phyloP scores from a whole-genome alignment of 108 stramenopile species.

The Craspedostauros australis region DNA sequence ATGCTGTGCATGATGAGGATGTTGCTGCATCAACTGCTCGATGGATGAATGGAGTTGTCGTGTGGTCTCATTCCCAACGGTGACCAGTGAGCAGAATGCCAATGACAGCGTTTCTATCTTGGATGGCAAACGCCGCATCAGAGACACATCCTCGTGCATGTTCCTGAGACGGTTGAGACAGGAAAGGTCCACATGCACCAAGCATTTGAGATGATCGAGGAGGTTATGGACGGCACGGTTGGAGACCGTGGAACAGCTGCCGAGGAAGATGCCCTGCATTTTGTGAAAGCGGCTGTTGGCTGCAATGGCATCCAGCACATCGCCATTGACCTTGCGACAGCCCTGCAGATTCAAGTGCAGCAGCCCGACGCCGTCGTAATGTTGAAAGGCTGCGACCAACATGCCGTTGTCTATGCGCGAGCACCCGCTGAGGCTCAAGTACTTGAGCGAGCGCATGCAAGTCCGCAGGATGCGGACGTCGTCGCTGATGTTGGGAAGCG shows the following conservation, averaged over 20 bases:
- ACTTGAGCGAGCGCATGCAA: no score
- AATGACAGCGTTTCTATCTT: no score
- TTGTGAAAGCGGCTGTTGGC: neutral
- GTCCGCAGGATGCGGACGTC: no score
- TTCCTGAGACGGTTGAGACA: constrained; percentile 6
- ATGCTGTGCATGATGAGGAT: neutral
- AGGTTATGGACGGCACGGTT: neutral
- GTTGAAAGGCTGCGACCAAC: no score
- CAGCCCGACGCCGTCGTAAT: no score
- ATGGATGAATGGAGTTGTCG: neutral
- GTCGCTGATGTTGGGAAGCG: no score
- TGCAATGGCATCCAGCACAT: constrained; percentile 1
- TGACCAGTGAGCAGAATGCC: neutral
- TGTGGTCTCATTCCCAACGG: neutral
- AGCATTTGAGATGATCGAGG: neutral
- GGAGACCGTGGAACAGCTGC: constrained; percentile 18
- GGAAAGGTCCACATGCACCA: constrained; percentile 19
- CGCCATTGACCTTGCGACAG: neutral
- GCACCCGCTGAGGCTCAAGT: no score
- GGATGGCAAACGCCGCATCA: no score
- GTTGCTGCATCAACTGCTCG: neutral
- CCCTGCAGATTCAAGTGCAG: constrained; percentile 10
- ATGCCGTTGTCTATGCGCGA: no score
- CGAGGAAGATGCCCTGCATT: constrained; percentile 9
- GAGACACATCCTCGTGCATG: no score